Conservation (phyloP, 805 yeast genomes). For the Cyberlindnera meyerae region DNA sequence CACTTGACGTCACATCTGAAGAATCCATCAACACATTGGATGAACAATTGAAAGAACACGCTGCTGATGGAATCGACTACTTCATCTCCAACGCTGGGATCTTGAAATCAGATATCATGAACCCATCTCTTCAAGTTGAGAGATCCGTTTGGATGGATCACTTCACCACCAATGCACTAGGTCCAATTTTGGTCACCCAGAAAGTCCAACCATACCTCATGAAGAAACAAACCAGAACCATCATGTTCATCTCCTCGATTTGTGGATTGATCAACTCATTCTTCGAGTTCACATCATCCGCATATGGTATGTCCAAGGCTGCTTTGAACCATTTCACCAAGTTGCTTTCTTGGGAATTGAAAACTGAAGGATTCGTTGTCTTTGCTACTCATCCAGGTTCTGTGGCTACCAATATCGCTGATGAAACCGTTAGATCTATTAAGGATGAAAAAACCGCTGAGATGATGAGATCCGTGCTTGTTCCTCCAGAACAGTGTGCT, state of each 20-base stretch:
- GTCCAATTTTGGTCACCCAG: conserved; percentile 8
- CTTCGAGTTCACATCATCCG: conserved; percentile 17
- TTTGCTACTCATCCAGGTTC: conserved; percentile 36
- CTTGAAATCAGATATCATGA: neutral
- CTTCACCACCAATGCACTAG: conserved; percentile 7
- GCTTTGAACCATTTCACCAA: conserved; percentile 30
- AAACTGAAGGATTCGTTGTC: conserved; percentile 26
- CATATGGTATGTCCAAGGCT: conserved; percentile 35
- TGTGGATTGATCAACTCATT: conserved; percentile 24
- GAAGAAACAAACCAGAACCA: conserved; percentile 19
- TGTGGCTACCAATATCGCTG: conserved; percentile 34
- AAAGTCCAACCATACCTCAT: conserved; percentile 15
- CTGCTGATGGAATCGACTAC: conserved; percentile 13
- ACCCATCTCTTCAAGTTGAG: neutral
- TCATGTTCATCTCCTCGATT: conserved; percentile 26
- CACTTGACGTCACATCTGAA: conserved; percentile 8
- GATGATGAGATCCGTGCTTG: conserved; percentile 1
- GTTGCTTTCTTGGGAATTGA: conserved; percentile 26
- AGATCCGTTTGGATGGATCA: conserved; percentile 2
- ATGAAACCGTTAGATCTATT: conserved; percentile 1
- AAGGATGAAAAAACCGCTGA: neutral
- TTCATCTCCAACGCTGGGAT: conserved; percentile 17
- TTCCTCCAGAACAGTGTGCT: conserved; percentile 28
- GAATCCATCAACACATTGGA: conserved; percentile 8
- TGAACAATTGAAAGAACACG: conserved; percentile 7